These are phyloP conservation scores for Dacryopinax primogenitus DNA, from an alignment of 768 basidiomycete genomes.

Conservation along the genomic window DNA sequence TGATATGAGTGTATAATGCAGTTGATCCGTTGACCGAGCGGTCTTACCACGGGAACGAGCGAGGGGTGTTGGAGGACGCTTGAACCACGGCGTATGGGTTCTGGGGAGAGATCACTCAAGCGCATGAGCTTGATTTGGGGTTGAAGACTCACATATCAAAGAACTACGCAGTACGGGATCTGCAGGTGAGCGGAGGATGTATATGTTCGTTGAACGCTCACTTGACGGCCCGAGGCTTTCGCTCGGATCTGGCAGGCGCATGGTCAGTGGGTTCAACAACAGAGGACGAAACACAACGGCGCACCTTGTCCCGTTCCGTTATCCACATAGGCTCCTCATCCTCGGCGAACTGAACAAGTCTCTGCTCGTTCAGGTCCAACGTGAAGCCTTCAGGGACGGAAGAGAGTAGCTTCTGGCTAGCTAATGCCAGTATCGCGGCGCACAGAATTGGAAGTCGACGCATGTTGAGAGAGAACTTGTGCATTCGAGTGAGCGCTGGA, in stretches of 20 bases:
- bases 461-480: too few species aligned
- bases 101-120: slow-evolving; percentile 31
- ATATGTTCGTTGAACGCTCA: not conserved
- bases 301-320: slow-evolving; percentile 80
- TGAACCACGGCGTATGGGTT: slow-evolving; percentile 60
- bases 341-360: slow-evolving; percentile 65
- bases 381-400: slow-evolving; percentile 43
- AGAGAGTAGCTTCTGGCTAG: slow-evolving; percentile 3
- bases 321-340: slow-evolving; percentile 57
- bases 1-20: not conserved
- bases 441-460: too few species aligned
- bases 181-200: not conserved
- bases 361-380: slow-evolving; percentile 55
- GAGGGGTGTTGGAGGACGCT: slow-evolving; percentile 18
- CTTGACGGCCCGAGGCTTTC: slow-evolving; percentile 46
- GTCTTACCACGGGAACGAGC: slow-evolving; percentile 4
- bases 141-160: slow-evolving; percentile 53
- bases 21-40: slow-evolving; percentile 13
- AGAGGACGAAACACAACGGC: not conserved
- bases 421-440: too few species aligned
- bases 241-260: slow-evolving; percentile 45
- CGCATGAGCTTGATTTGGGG: not conserved
- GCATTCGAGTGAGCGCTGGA: too few species aligned
- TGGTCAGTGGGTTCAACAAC: not conserved
- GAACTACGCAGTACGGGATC: slow-evolving; percentile 41